Evolutionary conservation across 176 grass and related monocot species (phyloP), one percentile per base, ranked within the genome.

Genomic region (Oryza meridionalis): DNA sequence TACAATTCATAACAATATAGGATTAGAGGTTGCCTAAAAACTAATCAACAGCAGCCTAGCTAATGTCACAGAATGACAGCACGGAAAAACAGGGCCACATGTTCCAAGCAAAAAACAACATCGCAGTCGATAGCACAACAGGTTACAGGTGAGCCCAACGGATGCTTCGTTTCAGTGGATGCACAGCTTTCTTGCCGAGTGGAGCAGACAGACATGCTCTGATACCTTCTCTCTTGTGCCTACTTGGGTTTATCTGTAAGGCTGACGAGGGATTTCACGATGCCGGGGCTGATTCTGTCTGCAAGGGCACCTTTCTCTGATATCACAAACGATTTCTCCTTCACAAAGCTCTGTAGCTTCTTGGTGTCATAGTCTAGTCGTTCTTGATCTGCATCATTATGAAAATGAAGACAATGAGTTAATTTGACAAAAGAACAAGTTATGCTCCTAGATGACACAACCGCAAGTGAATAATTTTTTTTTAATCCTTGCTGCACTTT

Each of bases 311-410:
- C 95, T 93, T 90, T 97, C 84, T 94, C 88, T 1, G 92, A 94
- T n/a, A 97, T 91, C 76, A 90, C 62, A 74, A 93, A 86, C 27
- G 95, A 91, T 80, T 93, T 91, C 81, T 97, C 90, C 82, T 97
- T 97, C 22, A 93, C 79, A n/a, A 91, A 88, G 64, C 92, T 94
- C 71, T 94, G 95, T 42, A 97, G 77, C 77, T 92, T 97, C 81
- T 97, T 97, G 40, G 92, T 86, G 38, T 94, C 90, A 0, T 94
- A 90, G 82, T 97, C 92, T 59, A 94, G 63, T 4, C 46, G 76
- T 38, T 93, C 92, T 84, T 97, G 92, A 63, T 94, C 88, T 94
- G 77, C 75, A 76, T 12, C 67, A 67, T n/a, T 87, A 79, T n/a
- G 29, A 69, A 61, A 68, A 43, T 6, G 1, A 9, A 43, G 45